Base-by-base conservation (phyloP, 2,329 filamentous ascomycete species). In the Aspergillus versicolor region DNA sequence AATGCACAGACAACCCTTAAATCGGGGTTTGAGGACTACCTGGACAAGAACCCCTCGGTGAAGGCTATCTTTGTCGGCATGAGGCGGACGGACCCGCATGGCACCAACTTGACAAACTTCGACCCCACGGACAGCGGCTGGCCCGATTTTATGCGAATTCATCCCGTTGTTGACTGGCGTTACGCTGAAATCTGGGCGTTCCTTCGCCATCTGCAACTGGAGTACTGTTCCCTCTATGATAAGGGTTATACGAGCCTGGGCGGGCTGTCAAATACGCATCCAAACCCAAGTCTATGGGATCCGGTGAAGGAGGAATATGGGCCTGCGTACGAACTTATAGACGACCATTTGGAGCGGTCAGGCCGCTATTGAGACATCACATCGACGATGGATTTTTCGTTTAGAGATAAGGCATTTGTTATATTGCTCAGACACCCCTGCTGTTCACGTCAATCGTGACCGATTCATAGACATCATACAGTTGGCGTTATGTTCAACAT, bases 91-190 rank as follows among this genome's bases (percentile, higher is more conserved):
- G 94, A 99, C 74, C 94, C 94, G 6, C 92, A 97, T 72, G 91
- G 93, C 46, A 87, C 86, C 65, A 79, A 82, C 15, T 74, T 99
- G 67, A 89, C 84, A 40, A 86, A 90, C 74, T 97, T 97, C 70
- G 90, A 96, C 70, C 84, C 82, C 50, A 99, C 94, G 4, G 94
- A 97, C 74, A 80, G 83, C 37, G 92, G 88, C 2, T 99, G 94
- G 94, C 94, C 94, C 37, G 78, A 82, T 43, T 96, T 97, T 69
- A 92, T 97, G 87, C 85, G 94, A 57, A 82, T 97, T 59, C 92
- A 99, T 74, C 93, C 94, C 0, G 90, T 99, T 9, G 92, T 99
- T 69, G 94, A 99, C 75, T 99, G 94, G 94, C 91, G 94, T 73
- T 96, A 97, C 74, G 84, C 86, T 11, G 93, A 97, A 73, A 93